Conservation (phyloP, 169 alveolate species). For the Eimeria mitis region DNA sequence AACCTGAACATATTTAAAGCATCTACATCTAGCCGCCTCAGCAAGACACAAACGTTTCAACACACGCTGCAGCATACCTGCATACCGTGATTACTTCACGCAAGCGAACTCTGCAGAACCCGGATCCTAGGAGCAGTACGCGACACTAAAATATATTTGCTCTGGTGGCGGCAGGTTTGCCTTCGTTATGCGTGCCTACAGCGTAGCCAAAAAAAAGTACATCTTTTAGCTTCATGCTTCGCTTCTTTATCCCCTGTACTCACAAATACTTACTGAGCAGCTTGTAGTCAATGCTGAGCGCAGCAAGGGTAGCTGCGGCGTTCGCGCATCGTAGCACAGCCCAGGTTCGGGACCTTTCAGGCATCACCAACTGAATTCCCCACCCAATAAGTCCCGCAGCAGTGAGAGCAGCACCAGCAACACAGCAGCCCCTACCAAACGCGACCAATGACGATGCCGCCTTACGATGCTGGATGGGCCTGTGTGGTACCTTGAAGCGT, state of each 20-base stretch:
- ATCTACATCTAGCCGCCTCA: not conserved
- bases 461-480: not conserved
- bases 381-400: slow-evolving; percentile 29
- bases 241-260: not conserved
- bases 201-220: not conserved
- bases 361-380: slow-evolving; percentile 39
- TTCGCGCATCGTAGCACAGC: slow-evolving; percentile 59
- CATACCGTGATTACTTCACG: not conserved
- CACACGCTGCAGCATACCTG: not conserved
- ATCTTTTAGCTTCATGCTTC: not conserved
- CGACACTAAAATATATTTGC: not conserved
- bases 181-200: not conserved
- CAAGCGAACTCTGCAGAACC: not conserved
- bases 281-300: slow-evolving; percentile 77
- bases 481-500: slow-evolving; percentile 23
- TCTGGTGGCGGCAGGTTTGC: not conserved
- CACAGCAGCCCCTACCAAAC: slow-evolving; percentile 26
- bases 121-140: not conserved
- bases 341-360: slow-evolving; percentile 68
- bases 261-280: slow-evolving; percentile 39
- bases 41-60: not conserved
- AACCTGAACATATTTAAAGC: slow-evolving; percentile 22
- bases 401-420: slow-evolving; percentile 19
- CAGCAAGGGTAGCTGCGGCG: slow-evolving; percentile 60
- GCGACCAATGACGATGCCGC: not conserved